Base-by-base conservation (phyloP, 306 rosid species). In the Sechiopsis laciniata region DNA sequence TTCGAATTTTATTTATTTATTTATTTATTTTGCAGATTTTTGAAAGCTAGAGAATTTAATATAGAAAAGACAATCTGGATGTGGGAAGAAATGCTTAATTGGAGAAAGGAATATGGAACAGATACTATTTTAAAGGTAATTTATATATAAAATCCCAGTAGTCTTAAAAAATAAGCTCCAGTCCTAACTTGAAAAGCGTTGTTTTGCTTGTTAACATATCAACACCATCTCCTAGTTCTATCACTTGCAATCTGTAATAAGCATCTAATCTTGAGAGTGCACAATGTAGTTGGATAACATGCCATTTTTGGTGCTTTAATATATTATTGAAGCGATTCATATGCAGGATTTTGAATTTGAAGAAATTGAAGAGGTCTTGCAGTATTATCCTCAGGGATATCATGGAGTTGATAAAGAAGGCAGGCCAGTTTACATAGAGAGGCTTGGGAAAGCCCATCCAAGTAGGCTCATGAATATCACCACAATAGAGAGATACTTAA, bases 351-450 rank as follows among this genome's bases (percentile, higher is more conserved):
- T 89, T 67, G 96, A 88, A 72, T 91, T 89, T 75, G 88, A 85
- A 79, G 99, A 95, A 84, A 92, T 87, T 59, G 96, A 91, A 78
- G 99, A 87, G 84, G 97, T 95, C 57, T 71, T 91, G 83, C 95
- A 91, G 82, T 91, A 86, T 80, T 95, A 95, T 76, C 99, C 99
- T 67, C 99, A 95, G 75, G 99, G 97, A 64, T 91, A 95, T 64
- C 99, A 95, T 80, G 99, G 97, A 59, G 85, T 91, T 81, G 99
- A 95, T 64, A 95, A 82, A 83, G 99, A 95, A 77, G 99, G 99
- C 73, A 91, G 99, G 76, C 97, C 99, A 0, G 83, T 95, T 77
- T 95, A 95, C 87, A 89, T 95, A 72, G 99, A 95, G 79, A 88
- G 97, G 78, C 89, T 95, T 66, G 99, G 97, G 65, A 86, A 87